Percentiles rank a stretch among this genome's conserved stretches.
Evolutionary conservation across 2,329 filamentous ascomycete genomes (phyloP).

Genomic region (Fusarium neocosmosporiellum): DNA sequence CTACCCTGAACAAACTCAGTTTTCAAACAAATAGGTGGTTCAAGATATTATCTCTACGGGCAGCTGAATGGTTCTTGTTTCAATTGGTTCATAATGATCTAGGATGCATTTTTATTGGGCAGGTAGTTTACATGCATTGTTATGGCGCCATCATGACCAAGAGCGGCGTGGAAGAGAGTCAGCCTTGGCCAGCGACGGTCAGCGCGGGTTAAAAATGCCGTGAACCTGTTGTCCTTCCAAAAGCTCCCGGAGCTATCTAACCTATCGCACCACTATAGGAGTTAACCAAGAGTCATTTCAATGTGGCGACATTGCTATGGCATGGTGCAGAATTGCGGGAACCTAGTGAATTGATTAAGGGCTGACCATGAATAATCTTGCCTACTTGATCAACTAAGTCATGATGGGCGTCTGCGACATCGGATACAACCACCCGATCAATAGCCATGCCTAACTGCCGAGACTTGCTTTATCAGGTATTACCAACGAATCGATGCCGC

Average conservation of each 20-base stretch:
- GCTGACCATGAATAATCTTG: background rate
- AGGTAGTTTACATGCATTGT: background rate
- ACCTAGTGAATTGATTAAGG: background rate
- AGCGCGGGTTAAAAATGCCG: background rate
- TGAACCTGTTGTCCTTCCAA: no score
- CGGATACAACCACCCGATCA: background rate
- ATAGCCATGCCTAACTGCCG: background rate
- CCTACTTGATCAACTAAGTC: background rate
- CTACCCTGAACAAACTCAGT: slow-evolving; percentile 19
- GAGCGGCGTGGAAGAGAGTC: no score
- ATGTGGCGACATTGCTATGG: background rate
- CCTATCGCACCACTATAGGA: no score
- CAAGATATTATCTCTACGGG: no score
- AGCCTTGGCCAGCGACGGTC: background rate
- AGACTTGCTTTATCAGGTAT: slow-evolving; percentile 32
- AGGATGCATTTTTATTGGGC: background rate
- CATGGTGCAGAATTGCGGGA: background rate
- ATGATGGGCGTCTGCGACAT: background rate
- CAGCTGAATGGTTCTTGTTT: no score
- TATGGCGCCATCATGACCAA: background rate
- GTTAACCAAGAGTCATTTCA: background rate
- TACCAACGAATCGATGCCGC: slow-evolving; percentile 19
- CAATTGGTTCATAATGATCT: background rate
- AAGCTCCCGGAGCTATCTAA: no score
- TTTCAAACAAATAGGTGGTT: background rate